Base-by-base conservation (phyloP, 2,329 filamentous ascomycete species). In the Phyllosticta citriasiana region DNA sequence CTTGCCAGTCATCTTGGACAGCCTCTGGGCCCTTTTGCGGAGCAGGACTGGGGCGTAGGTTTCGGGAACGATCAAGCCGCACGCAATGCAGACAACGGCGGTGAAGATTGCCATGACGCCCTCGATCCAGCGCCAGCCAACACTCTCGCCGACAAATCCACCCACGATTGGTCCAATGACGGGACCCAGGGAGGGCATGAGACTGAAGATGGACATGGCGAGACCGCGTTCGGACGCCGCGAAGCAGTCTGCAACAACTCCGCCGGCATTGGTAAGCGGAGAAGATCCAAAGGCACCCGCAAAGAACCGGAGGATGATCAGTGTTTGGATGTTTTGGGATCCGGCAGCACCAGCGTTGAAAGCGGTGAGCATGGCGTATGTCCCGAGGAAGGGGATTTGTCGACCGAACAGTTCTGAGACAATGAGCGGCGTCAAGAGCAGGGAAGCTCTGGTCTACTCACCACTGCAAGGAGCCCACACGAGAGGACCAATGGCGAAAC, bases 41-140 rank as follows among this genome's bases (percentile, higher is more conserved):
- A 88, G 80, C 64, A 88, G 83, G 63, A 80, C 86, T 3, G 79
- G 75, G 0, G 79, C 72, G 62, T 78, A 83, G 0, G 86, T 88
- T 74, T 89, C 86, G 0, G 86, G 86, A 27, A 88, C 78, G 63
- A 82, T 76, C 62, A 85, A 65, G 66, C 85, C 78, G 79, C 87
- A 81, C 50, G 80, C 61, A 65, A 76, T 70, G 66, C 73, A 75
- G 10, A 74, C 63, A 4, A 70, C 67, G 1, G 72, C 72, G 56
- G 74, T 73, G 57, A 74, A 71, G 63, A 78, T 82, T 59, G 84
- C 82, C 76, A 86, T 81, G 73, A 87, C 86, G 35, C 63, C 64
- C 22, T 63, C 54, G 10, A 69, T 63, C 68, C 67, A 69, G 24
- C 68, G 64, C 70, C 70, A 71, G 22, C 69, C 69, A 7, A 65